These are phyloP conservation scores for Mariannaea elegans DNA, from an alignment of 2,329 filamentous ascomycete species.

Conservation along the genomic window DNA sequence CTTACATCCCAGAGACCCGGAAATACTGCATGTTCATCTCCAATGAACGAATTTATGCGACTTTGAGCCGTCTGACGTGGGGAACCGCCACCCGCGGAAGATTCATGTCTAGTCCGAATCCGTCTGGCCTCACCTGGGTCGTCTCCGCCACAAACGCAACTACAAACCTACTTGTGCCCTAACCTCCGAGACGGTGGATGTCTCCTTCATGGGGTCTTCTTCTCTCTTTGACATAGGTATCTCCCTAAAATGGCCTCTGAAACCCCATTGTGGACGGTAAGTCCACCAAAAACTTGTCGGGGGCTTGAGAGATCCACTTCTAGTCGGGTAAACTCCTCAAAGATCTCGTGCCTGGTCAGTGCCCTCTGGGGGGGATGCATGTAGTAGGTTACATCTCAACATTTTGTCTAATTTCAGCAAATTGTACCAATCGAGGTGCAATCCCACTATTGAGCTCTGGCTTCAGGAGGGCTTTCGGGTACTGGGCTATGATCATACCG, in stretches of 20 bases:
- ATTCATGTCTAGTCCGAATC: constrained; percentile 32
- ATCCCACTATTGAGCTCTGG: constrained; percentile 16
- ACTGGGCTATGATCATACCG: constrained; percentile 7
- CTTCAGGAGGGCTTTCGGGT: constrained; percentile 9
- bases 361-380: background rate
- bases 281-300: background rate
- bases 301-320: background rate
- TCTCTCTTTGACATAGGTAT: background rate
- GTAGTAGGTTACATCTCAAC: constrained; percentile 11
- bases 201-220: background rate
- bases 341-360: background rate
- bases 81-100: constrained; percentile 19
- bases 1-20: background rate
- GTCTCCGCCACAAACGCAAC: constrained; percentile 24
- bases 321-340: no score
- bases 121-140: constrained; percentile 23
- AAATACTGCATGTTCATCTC: background rate
- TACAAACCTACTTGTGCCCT: constrained; percentile 2
- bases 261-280: background rate
- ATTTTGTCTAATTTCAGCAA: constrained; percentile 3
- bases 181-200: constrained; percentile 2
- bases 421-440: constrained; percentile 2
- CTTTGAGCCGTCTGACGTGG: constrained; percentile 24
- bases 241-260: background rate
- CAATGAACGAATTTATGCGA: constrained; percentile 15